Base-by-base conservation (phyloP, 371 early-diverging fungal genomes). In the Parasitella parasitica region DNA sequence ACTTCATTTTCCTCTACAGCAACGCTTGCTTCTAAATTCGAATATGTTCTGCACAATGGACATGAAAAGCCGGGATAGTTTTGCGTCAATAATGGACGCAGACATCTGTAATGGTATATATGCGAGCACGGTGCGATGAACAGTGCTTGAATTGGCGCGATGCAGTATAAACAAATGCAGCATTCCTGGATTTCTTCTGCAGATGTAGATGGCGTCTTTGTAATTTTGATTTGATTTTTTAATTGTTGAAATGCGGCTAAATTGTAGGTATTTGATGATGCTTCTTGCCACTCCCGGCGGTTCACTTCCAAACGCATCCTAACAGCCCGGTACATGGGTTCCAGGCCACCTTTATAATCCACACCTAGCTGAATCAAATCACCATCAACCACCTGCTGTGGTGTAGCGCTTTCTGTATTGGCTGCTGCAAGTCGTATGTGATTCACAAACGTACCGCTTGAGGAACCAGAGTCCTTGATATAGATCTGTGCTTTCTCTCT, bases 101-200 rank as follows among this genome's bases (percentile, higher is more conserved):
- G 86, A 75, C 98, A 97, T 74, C 94, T 91, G 81, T 91, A 97
- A 71, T 97, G 98, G 78, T 92, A 97, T 59, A 94, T 91, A 67
- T 97, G 98, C n/a, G 95, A 95, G 72, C 98, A 97, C 1, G 98
- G 97, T 3, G 98, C 91, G 34, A 97, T 85, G 69, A 97, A 97
- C 54, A 97, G 84, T 9, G 97, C 95, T 77, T 97, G 97, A 77
- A 90, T 91, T n/a, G 95, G 94, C 4, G 88, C 90, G 64, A 97
- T 93, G 48, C 91, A 84, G 69, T 91, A 93, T 43, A 97, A 84
- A 80, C 99, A 98, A 65, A 98, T 98, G 75, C 97, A 97, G 76
- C 99, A 98, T 69, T 98, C 99, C 66, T 80, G 83, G 37, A 78
- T 70, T 32, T 75, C 71, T 53, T 62, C 61, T 35, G 27, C 32